Evolutionary conservation across 768 basidiomycete species (phyloP).

Genomic region (Exsudoporus frostii): DNA sequence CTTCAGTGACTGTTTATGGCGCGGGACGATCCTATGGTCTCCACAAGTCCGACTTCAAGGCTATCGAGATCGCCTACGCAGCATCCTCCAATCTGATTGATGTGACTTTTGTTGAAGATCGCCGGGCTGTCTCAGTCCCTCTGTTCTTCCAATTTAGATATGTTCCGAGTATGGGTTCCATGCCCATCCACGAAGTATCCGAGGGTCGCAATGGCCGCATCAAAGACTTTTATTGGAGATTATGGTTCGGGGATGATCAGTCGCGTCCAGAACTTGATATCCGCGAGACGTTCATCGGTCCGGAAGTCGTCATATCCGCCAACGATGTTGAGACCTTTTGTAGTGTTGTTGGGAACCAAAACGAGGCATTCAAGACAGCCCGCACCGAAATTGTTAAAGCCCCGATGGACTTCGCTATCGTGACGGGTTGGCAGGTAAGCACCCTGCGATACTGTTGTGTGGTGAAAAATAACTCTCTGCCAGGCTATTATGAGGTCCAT

Average conservation of each 20-base stretch:
- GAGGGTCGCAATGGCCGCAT: conserved; percentile 83
- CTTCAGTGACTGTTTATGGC: conserved; percentile 68
- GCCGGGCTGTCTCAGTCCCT: conserved; percentile 70
- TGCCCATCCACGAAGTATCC: conserved; percentile 89
- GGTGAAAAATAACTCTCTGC: conserved; percentile 6
- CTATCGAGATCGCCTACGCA: conserved; percentile 68
- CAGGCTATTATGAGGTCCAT: conserved; percentile 99
- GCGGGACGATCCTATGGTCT: conserved; percentile 75
- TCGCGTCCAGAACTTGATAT: conserved; percentile 75
- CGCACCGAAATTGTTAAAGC: conserved; percentile 70
- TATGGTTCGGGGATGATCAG: conserved; percentile 93
- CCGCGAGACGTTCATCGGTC: conserved; percentile 79
- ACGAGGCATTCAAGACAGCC: conserved; percentile 81
- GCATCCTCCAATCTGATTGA: conserved; percentile 53
- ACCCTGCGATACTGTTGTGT: background rate
- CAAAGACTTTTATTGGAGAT: conserved; percentile 97
- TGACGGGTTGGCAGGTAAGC: conserved; percentile 95
- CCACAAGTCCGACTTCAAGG: conserved; percentile 77
- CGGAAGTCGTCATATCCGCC: conserved; percentile 78
- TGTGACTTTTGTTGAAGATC: conserved; percentile 81
- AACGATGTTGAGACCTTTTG: conserved; percentile 85
- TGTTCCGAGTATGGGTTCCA: conserved; percentile 82
- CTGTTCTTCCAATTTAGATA: conserved; percentile 82
- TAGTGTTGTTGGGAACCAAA: conserved; percentile 89
- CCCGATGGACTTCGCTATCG: conserved; percentile 99